phyloP scores from a whole-genome alignment of 768 basidiomycete species.

The Termitomyces sp. region DNA sequence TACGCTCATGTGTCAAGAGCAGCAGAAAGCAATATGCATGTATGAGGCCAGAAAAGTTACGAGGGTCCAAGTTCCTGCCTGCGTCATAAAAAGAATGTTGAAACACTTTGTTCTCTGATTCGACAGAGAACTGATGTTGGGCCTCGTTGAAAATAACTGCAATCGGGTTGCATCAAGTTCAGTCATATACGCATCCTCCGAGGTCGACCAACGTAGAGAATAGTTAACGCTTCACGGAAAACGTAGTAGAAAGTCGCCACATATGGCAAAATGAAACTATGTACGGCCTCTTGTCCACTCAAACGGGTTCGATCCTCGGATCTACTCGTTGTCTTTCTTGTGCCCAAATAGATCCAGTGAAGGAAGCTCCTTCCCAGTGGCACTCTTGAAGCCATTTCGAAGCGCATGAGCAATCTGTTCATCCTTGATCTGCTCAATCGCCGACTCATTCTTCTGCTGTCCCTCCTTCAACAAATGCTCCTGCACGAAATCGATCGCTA shows the following conservation, averaged over 20 bases:
- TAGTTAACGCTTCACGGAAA: neutral
- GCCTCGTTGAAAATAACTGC: neutral
- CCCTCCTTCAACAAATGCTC: constrained; percentile 33
- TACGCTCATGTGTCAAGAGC: no score
- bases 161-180: neutral
- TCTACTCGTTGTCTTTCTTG: neutral
- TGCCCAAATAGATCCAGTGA: neutral
- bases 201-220: neutral
- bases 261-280: neutral
- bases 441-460: constrained; percentile 30
- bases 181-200: neutral
- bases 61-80: neutral
- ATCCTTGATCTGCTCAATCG: constrained; percentile 34
- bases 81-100: no score
- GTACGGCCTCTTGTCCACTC: neutral
- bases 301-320: no score
- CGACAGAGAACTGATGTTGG: neutral
- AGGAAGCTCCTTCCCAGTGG: constrained; percentile 28
- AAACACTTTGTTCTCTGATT: neutral
- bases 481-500: constrained; percentile 35
- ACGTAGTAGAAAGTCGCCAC: neutral
- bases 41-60: neutral
- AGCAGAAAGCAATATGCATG: no score
- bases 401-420: constrained; percentile 30
- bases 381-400: constrained; percentile 21